Base-by-base conservation (phyloP, 2,329 filamentous ascomycete species). In the Endothia cerciana region DNA sequence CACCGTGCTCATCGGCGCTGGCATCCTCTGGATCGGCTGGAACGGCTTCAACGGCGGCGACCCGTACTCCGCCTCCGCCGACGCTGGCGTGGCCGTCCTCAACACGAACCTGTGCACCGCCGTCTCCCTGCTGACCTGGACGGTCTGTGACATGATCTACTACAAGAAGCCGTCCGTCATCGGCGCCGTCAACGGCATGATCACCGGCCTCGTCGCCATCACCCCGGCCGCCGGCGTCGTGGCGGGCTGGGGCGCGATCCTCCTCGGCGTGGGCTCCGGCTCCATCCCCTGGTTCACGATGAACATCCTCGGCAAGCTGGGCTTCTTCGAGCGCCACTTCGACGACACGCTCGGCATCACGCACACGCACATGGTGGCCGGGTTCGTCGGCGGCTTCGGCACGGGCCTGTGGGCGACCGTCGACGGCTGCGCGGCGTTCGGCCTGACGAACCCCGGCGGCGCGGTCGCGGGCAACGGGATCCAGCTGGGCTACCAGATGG, bases 21-120 rank as follows among this genome's bases (percentile, higher is more conserved):
- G 81, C 22, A 80, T 84, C 43, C 78, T 84, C 41, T 84, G 81
- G 82, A 76, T 82, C 33, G 81, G 82, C 66, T 84, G 82, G 82
- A 83, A 83, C 71, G 82, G 82, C 49, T 84, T 83, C 76, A 84
- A 83, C 67, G 81, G 82, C 55, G 81, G 82, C 70, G 82, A 83
- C 71, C 82, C 82, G n/a, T 84, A 83, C 68, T 74, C 80, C 11
- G 82, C 82, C 10, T 80, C 75, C 51, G 78, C 81, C 8, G 81
- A 83, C 70, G 81, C 81, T 5, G 82, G 81, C 64, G 81, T 80
- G 7, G 82, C 82, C 4, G 81, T 84, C 15, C 75, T 84, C 41
- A 83, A 84, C 72, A 84, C 82, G 38, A 83, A 84, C 68, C 74
- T 84, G 59, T 78, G 75, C 69, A 81, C 82, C 8, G 81, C 82